phyloP scores from a whole-genome alignment of 2,329 filamentous ascomycete species.

The Arthrobotrys sphaeroides region DNA sequence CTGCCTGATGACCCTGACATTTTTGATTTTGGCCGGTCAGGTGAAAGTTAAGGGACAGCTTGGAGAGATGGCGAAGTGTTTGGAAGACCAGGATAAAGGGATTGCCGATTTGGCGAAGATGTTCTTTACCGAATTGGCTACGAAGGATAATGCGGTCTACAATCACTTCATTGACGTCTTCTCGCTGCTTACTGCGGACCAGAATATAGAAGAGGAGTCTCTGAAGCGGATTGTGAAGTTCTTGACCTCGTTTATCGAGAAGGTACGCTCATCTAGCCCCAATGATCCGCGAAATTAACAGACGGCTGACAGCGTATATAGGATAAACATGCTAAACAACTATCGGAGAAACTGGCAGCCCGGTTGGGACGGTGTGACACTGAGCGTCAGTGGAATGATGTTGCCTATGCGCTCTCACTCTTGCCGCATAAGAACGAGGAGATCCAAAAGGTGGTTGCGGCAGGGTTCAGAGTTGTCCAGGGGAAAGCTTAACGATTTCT shows the following conservation, averaged over 20 bases:
- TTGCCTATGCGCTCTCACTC: conserved; percentile 87
- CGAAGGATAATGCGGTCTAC: conserved; percentile 98
- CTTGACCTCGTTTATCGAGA: conserved; percentile 93
- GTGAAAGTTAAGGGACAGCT: conserved; percentile 99
- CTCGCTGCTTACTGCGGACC: conserved; percentile 84
- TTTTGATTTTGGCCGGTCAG: conserved; percentile 94
- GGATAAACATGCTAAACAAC: conserved; percentile 97
- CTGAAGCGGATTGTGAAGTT: conserved; percentile 90
- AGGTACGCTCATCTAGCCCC: conserved; percentile 69
- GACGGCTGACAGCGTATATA: conserved; percentile 60
- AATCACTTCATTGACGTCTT: conserved; percentile 99
- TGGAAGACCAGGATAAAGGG: conserved; percentile 93
- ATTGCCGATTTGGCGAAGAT: conserved; percentile 93
- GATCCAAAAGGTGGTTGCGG: conserved; percentile 77
- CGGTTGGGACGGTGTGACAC: conserved; percentile 85
- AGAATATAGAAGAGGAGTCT: conserved; percentile 81
- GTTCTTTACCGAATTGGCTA: conserved; percentile 98
- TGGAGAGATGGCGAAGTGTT: conserved; percentile 98
- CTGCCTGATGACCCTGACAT: conserved; percentile 97
- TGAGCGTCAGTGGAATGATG: conserved; percentile 96
- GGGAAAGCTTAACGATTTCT: conserved; percentile 63
- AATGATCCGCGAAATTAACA: neutral
- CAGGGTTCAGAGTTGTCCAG: conserved; percentile 79
- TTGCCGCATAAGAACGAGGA: conserved; percentile 94
- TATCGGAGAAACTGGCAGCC: conserved; percentile 90